Percentiles rank a stretch among this genome's conserved stretches.
Conservation (phyloP, 2,329 filamentous ascomycete genomes). For the Nigrospora osmanthi region DNA sequence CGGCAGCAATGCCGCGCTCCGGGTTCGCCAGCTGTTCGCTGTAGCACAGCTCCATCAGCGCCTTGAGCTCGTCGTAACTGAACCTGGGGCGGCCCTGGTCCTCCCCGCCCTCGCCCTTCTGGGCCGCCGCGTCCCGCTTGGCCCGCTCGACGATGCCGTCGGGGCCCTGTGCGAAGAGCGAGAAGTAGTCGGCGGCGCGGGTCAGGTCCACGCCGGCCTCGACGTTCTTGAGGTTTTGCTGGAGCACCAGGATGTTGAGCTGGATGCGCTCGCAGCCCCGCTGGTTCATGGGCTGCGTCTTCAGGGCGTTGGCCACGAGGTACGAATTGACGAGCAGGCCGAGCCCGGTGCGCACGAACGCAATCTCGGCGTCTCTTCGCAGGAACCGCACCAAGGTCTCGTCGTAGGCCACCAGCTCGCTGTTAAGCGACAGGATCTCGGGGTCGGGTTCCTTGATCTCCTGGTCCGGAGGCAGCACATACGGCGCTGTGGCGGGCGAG, state of each 20-base stretch:
- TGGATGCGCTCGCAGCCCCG: slow-evolving; percentile 82
- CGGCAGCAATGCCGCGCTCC: slow-evolving; percentile 58
- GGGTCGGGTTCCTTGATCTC: slow-evolving; percentile 72
- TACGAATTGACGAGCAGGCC: slow-evolving; percentile 71
- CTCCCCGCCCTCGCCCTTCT: slow-evolving; percentile 24
- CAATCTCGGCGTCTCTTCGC: slow-evolving; percentile 54
- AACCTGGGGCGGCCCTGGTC: slow-evolving; percentile 37
- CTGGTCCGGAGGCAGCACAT: slow-evolving; percentile 55
- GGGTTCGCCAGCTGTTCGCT: slow-evolving; percentile 59
- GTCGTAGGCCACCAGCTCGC: slow-evolving; percentile 79
- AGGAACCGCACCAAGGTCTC: slow-evolving; percentile 71
- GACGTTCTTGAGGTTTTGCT: slow-evolving; percentile 94
- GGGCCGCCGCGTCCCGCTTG: slow-evolving; percentile 33
- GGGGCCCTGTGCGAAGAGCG: slow-evolving; percentile 57
- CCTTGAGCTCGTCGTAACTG: slow-evolving; percentile 59
- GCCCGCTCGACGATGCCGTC: slow-evolving; percentile 59
- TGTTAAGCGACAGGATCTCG: slow-evolving; percentile 74
- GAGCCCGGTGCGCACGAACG: slow-evolving; percentile 71
- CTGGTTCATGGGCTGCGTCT: slow-evolving; percentile 75
- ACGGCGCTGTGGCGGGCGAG: slow-evolving; percentile 53
- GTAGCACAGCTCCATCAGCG: slow-evolving; percentile 58
- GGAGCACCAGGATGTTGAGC: slow-evolving; percentile 87
- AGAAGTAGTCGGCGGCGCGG: slow-evolving; percentile 59
- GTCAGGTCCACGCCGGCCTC: slow-evolving; percentile 61
- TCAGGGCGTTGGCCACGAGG: slow-evolving; percentile 63